Conservation (phyloP, 2,329 filamentous ascomycete genomes). For the Septoria petroselini region DNA sequence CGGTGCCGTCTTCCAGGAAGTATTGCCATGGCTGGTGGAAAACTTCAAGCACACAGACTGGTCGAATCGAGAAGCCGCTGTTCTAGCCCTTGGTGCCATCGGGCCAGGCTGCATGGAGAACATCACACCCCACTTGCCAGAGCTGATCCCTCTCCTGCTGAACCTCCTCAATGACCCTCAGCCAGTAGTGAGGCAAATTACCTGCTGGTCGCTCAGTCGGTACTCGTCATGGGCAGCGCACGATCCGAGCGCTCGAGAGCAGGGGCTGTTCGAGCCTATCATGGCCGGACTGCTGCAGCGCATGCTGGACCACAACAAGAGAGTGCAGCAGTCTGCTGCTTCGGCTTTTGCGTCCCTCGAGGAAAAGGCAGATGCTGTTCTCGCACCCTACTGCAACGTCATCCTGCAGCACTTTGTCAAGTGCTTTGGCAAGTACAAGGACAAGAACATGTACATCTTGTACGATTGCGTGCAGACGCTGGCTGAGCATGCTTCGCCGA, state of each 20-base stretch:
- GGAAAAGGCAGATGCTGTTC: constrained; percentile 78
- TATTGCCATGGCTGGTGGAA: constrained; percentile 85
- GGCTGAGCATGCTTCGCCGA: constrained; percentile 82
- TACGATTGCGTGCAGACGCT: constrained; percentile 98
- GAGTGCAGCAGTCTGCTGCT: constrained; percentile 92
- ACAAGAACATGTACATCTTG: constrained; percentile 97
- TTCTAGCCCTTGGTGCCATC: constrained; percentile 89
- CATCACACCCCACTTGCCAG: constrained; percentile 83
- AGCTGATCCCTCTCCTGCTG: constrained; percentile 86
- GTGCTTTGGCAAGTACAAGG: constrained; percentile 95
- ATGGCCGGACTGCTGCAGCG: constrained; percentile 93
- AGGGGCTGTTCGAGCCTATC: constrained; percentile 85
- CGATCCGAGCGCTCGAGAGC: constrained; percentile 65
- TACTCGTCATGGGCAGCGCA: constrained; percentile 91
- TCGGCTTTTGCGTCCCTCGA: constrained; percentile 95
- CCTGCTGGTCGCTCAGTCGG: constrained; percentile 92
- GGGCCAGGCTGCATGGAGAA: constrained; percentile 90
- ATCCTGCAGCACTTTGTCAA: constrained; percentile 89
- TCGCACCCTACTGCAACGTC: constrained; percentile 81
- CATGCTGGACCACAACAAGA: constrained; percentile 97
- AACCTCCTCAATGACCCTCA: constrained; percentile 79
- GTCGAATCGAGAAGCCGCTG: constrained; percentile 89
- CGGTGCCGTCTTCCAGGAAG: constrained; percentile 81
- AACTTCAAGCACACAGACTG: constrained; percentile 87
- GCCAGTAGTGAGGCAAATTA: constrained; percentile 91